Base-by-base conservation (phyloP, 768 basidiomycete genomes). In the Suillus lakei region DNA sequence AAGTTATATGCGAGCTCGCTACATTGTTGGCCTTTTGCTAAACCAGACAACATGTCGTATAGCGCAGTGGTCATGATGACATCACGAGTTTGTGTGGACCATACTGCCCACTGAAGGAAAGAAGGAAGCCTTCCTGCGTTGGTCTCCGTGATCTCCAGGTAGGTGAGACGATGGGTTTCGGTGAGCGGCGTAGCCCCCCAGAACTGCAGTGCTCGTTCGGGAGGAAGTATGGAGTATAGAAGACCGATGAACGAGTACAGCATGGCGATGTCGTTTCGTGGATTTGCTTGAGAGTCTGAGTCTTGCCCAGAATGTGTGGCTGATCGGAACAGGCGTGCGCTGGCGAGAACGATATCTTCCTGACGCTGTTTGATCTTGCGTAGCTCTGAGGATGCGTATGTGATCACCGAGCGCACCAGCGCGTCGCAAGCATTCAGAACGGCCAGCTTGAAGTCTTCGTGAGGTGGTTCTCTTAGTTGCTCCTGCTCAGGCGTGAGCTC, bases 1-100 rank as follows among this genome's bases (percentile, higher is more conserved):
- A 96, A 96, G 75, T 96, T 95, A 80, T 94, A 94, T 0, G 93
- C 91, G 13, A 93, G 81, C 71, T 94, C 91, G 69, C 93, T 93
- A 70, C 92, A 93, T 69, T 91, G 89, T 64, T 91, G 89, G 0
- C 95, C 95, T 60, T 91, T 90, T 3, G 93, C 86, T 32, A 96
- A 82, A 26, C 96, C 93, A 9, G 86, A 82, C 36, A 98, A 80
- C 96, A 96, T 96, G 70, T 96, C 92, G 73, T 94, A 95, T 60
- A 95, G 77, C 0, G 93, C 92, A 69, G 88, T 89, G 46, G 90
- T 83, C 87, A 94, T 89, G 1, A 86, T 85, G 7, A 85, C 72
- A 66, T 94, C 92, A 65, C 90, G 86, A 5, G 85, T 82, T 63
- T 93, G 88, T 1, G 92, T 92, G 1, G 91, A 91, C 91, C 91